Evolutionary conservation across 2,329 filamentous ascomycete species (phyloP), one percentile per base, ranked within the genome.

Genomic region (Pseudocercospora ulei): DNA sequence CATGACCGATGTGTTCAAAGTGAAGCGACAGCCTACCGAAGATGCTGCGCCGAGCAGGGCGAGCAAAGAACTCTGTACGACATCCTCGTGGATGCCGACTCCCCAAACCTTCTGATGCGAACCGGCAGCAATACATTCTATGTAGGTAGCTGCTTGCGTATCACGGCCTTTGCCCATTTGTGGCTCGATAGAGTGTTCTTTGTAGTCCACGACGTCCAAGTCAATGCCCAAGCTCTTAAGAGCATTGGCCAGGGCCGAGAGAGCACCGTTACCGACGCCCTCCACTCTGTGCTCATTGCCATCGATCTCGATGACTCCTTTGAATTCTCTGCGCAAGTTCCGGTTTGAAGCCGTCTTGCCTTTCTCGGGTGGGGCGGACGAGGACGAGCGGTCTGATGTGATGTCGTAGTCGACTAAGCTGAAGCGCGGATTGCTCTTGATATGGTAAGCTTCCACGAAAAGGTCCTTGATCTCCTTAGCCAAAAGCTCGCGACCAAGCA

Each of bases 101-200:
- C 86, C 86, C 85, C 86, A 94, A 2, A 93, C 80, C 55, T 75
- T 80, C 54, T 83, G 70, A 38, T 72, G 73, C 47, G 71, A 79
- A 30, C 73, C 76, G 3, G 73, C 65, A 12, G 78, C 72, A 17
- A 73, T 86, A 63, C 86, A 94, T 62, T 95, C 83, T 48, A 96
- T 93, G 59, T 92, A 96, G 2, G 87, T 84, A 1, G 86, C 88
- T n/a, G 88, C 88, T 68, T 92, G 92, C 50, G 88, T 84, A 45
- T 85, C 76, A 41, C 77, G 45, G 83, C 84, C 41, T 42, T 49
- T 46, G 6, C 48, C 36, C 14, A 44, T 37, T 17, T 46, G 37
- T 26, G 43, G 20, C 22, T 55, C 51, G 52, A 96, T 86, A 17
- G 87, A 81, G 64, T 96, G 88, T 63, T 96, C 90, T 69, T 92